Percentiles rank a stretch among this genome's conserved stretches.
phyloP scores from a whole-genome alignment of 169 alveolate species.

The Cryptosporidium tyzzeri region DNA sequence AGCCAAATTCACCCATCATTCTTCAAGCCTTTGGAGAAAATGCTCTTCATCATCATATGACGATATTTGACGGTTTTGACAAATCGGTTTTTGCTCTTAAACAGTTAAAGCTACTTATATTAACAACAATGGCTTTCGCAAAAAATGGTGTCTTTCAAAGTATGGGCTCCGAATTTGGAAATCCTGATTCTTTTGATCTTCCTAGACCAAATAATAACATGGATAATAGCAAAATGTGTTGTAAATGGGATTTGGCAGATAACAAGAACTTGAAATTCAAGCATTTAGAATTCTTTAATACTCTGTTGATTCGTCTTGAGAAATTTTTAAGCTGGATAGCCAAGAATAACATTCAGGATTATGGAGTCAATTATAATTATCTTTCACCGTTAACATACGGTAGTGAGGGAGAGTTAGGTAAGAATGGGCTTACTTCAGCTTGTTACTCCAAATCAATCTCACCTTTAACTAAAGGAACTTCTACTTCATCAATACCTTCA shows the following conservation, averaged over 20 bases:
- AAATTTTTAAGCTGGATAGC: constrained; percentile 33
- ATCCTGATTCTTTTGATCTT: constrained; percentile 87
- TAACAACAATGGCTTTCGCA: constrained; percentile 78
- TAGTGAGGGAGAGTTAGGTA: neutral
- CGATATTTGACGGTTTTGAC: constrained; percentile 80
- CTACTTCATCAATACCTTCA: neutral
- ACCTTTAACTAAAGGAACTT: neutral
- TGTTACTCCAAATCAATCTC: neutral
- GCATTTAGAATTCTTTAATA: constrained; percentile 67
- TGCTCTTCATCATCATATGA: constrained; percentile 82
- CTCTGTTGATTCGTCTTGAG: constrained; percentile 46
- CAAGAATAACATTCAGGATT: neutral
- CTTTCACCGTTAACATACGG: neutral
- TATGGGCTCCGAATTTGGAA: constrained; percentile 88
- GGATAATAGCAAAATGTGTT: constrained; percentile 80
- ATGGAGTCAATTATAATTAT: neutral
- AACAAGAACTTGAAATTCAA: constrained; percentile 81
- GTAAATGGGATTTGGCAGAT: constrained; percentile 87
- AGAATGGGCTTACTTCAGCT: neutral
- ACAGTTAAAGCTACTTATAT: constrained; percentile 72
- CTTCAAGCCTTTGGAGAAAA: constrained; percentile 53
- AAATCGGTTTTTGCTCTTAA: constrained; percentile 79
- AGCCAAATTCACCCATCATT: constrained; percentile 30
- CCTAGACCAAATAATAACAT: constrained; percentile 85
- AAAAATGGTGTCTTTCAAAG: constrained; percentile 83